A percentile compares a stretch with the other conserved stretches of the same genome.
Conservation (phyloP, 306 rosid genomes). For the Cucurbita maxima region DNA sequence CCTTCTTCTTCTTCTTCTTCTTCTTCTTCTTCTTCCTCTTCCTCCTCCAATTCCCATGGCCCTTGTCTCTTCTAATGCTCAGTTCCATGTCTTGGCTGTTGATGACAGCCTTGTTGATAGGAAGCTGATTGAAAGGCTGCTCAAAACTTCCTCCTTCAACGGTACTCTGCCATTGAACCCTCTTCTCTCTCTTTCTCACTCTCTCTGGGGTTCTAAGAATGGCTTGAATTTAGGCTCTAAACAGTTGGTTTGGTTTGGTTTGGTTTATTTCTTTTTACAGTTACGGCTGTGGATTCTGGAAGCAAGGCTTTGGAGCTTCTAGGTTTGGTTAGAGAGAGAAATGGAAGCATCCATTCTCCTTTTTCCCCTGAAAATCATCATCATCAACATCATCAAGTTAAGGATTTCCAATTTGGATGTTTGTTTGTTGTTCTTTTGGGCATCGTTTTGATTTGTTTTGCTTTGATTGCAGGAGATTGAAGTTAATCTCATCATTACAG, state of each 20-base stretch:
- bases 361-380: conserved; percentile 12
- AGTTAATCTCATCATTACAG: conserved; percentile 71
- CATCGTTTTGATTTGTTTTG: conserved; percentile 3
- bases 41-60: conserved; percentile 22
- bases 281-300: conserved; percentile 76
- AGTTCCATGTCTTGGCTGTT: conserved; percentile 77
- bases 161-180: conserved; percentile 20
- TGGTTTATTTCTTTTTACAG: conserved; percentile 14
- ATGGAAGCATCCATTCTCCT: conserved; percentile 8
- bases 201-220: too few relatives aligned
- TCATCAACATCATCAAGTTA: conserved; percentile 19
- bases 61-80: conserved; percentile 33
- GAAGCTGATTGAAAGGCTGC: conserved; percentile 71
- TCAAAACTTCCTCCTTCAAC: conserved; percentile 70
- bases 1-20: not conserved
- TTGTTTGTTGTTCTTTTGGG: not conserved
- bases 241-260: not conserved
- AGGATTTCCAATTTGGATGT: not conserved
- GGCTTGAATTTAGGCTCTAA: not conserved
- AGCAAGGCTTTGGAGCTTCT: conserved; percentile 56
- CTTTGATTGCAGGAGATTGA: conserved; percentile 30
- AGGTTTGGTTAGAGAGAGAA: conserved; percentile 42
- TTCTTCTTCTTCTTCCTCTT: not conserved
- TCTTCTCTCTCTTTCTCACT: not conserved
- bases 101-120: conserved; percentile 72